Evolutionary conservation across 441 rosid genomes (phyloP), one percentile per base, ranked within the genome.

Genomic region (Pelargonium australe): DNA sequence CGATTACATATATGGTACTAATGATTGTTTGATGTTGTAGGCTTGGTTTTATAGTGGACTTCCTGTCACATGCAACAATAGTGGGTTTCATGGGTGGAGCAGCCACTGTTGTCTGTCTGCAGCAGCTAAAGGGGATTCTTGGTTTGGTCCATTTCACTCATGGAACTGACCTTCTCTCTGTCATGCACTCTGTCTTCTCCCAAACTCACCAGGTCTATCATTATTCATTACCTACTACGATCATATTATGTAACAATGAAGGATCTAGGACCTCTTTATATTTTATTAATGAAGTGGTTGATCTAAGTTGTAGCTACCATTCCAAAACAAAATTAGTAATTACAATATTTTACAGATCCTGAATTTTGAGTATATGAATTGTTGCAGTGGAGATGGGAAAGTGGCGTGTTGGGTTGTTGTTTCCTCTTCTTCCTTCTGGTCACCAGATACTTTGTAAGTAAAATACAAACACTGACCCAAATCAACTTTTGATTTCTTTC

Each of bases 11-110:
- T n/a, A n/a, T n/a, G n/a, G n/a, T n/a, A n/a, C n/a, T n/a, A n/a
- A n/a, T n/a, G n/a, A n/a, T n/a, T n/a, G n/a, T n/a, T n/a, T n/a
- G n/a, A n/a, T n/a, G n/a, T n/a, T n/a, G n/a, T n/a, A n/a, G 96
- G 67, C 72, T 93, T 70, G 97, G 97, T 28, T 80, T 93, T 63
- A 64, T 93, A 73, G 97, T 91, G 77, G 97, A 93, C 76, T 91
- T 93, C 74, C 66, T 93, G 75, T 87, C 98, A n/a, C 97, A 89
- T 68, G 88, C 98, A 0, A 93, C 98, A 1, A 93, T 93, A 66
- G 83, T 88, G 4, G 98, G 98, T 17, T 90, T 93, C 86, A 90
- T 93, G 96, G 87, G 87, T 19, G 97, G 97, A 45, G 89, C 97
- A 0, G 97, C 98, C 2, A 74, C 82, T 5, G 77, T 93, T 3